Conservation (phyloP, 2,329 filamentous ascomycete genomes). For the Botrytis pseudocinerea region DNA sequence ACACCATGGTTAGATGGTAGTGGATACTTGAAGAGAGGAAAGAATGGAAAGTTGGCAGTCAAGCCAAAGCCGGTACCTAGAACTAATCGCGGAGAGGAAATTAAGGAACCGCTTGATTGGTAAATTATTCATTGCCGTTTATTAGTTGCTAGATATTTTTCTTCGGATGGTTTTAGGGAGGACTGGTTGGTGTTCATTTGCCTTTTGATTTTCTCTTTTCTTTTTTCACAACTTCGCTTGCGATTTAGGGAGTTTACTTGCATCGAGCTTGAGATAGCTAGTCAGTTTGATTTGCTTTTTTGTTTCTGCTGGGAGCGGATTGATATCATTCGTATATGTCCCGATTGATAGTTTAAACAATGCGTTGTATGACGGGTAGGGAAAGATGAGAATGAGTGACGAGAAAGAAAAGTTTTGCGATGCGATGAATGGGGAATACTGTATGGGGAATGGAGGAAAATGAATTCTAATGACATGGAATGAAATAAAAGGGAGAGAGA, state of each 20-base stretch:
- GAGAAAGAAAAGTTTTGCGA: neutral
- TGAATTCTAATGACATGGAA: neutral
- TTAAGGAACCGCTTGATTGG: conserved; percentile 86
- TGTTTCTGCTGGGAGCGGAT: conserved; percentile 10
- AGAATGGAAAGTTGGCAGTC: conserved; percentile 54
- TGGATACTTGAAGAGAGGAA: conserved; percentile 68
- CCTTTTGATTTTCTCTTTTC: neutral
- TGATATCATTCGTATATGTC: neutral
- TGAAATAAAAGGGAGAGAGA: neutral
- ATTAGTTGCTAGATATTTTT: neutral
- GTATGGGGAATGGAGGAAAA: neutral
- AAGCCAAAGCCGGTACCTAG: conserved; percentile 70
- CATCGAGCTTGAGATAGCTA: neutral
- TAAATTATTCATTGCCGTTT: conserved; percentile 42
- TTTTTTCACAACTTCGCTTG: neutral
- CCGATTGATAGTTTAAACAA: neutral
- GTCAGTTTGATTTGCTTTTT: neutral
- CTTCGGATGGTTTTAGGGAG: neutral
- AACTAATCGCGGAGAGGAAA: conserved; percentile 82
- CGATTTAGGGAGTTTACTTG: neutral
- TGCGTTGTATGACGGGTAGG: neutral
- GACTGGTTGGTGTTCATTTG: conserved; percentile 4
- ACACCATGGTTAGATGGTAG: conserved; percentile 90
- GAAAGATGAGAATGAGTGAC: neutral
- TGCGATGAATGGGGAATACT: neutral